These are phyloP conservation scores for Ophiostoma sp. DNA, from an alignment of 2,329 filamentous ascomycete genomes.

Conservation along the genomic window DNA sequence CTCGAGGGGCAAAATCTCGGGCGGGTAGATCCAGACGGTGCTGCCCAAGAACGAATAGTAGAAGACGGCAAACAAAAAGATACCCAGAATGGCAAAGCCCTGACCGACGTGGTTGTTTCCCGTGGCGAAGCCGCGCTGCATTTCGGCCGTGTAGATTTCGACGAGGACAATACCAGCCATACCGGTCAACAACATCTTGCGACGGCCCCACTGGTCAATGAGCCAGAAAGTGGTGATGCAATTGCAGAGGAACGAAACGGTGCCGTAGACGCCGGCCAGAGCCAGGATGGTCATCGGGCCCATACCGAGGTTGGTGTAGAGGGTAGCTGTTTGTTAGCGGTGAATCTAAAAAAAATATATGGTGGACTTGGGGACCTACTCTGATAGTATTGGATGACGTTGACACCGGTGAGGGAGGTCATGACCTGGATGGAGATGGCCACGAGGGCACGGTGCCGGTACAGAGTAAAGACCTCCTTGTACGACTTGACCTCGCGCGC, in stretches of 20 bases:
- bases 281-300: conserved; percentile 51
- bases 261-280: conserved; percentile 56
- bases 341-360: neutral
- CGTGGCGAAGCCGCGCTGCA: conserved; percentile 58
- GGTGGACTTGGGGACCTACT: no score
- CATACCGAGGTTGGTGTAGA: conserved; percentile 57
- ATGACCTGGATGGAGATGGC: conserved; percentile 59
- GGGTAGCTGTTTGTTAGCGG: conserved; percentile 42
- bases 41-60: conserved; percentile 58
- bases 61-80: conserved; percentile 58
- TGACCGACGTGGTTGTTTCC: conserved; percentile 57
- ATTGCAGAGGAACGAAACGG: conserved; percentile 53
- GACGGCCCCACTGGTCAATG: conserved; percentile 59
- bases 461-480: conserved; percentile 53
- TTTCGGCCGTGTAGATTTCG: conserved; percentile 60
- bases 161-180: conserved; percentile 53
- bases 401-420: conserved; percentile 58
- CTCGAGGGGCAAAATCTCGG: conserved; percentile 54
- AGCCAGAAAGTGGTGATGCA: conserved; percentile 52
- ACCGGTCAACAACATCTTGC: conserved; percentile 59
- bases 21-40: conserved; percentile 57
- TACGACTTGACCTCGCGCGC: conserved; percentile 54
- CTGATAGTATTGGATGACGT: conserved; percentile 48
- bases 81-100: conserved; percentile 59
- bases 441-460: conserved; percentile 52